phyloP scores from a whole-genome alignment of 176 grass and related monocot species.

The Aegilops longissima region DNA sequence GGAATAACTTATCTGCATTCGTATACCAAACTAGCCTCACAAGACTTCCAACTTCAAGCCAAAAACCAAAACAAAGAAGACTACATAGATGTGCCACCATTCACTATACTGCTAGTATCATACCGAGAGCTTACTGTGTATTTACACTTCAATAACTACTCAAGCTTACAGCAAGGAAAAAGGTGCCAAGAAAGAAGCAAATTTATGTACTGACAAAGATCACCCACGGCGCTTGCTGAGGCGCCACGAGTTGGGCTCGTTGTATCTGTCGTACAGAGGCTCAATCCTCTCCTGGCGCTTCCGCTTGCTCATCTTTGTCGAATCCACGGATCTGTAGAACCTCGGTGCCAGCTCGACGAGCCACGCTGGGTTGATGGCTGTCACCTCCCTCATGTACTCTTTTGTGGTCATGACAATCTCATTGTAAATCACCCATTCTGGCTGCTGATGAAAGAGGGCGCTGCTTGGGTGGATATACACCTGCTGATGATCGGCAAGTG shows the following conservation, averaged over 20 bases:
- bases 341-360: slow-evolving; percentile 50
- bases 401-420: slow-evolving; percentile 68
- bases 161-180: background rate
- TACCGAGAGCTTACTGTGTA: background rate
- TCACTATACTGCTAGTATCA: background rate
- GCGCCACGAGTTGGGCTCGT: slow-evolving; percentile 57
- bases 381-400: slow-evolving; percentile 51
- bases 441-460: slow-evolving; percentile 60
- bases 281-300: slow-evolving; percentile 71
- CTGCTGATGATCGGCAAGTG: slow-evolving; percentile 55
- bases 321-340: slow-evolving; percentile 54
- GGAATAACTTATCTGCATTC: no score
- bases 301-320: slow-evolving; percentile 51
- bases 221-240: slow-evolving; percentile 60
- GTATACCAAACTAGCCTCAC: background rate
- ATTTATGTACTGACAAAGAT: background rate
- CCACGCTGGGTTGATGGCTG: slow-evolving; percentile 25
- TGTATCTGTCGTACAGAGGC: slow-evolving; percentile 52
- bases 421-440: slow-evolving; percentile 67
- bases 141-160: background rate
- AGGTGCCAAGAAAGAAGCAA: background rate
- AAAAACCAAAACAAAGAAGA: background rate
- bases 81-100: background rate
- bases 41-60: background rate
- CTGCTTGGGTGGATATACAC: slow-evolving; percentile 74